phyloP scores from a whole-genome alignment of 2,329 filamentous ascomycete genomes.

The Neurospora crassa region DNA sequence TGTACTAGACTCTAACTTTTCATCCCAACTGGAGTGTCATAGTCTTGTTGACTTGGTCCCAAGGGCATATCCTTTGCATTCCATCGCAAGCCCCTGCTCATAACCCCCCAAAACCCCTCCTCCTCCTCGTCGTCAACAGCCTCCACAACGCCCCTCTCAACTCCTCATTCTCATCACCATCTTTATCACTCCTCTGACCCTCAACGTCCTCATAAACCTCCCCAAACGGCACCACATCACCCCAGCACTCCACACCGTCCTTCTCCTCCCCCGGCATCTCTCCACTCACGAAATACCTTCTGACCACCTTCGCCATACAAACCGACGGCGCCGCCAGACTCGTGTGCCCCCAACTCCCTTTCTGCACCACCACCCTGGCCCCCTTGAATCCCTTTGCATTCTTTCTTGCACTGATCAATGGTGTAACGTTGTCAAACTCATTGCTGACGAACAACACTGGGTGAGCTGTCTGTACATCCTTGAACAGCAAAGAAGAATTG shows the following conservation, averaged over 20 bases:
- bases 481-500: conserved; percentile 5
- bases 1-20: not conserved
- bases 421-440: conserved; percentile 36
- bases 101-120: not conserved
- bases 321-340: conserved; percentile 33
- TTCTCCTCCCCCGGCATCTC: conserved; percentile 28
- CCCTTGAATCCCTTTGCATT: conserved; percentile 34
- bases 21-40: not conserved
- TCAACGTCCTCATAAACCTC: conserved; percentile 4
- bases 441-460: conserved; percentile 36
- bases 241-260: conserved; percentile 32
- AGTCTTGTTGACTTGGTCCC: not conserved
- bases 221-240: conserved; percentile 34
- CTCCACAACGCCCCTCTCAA: conserved; percentile 5
- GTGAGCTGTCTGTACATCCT: conserved; percentile 21
- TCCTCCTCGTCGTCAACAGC: not conserved
- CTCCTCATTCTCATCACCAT: conserved; percentile 1
- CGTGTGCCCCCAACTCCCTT: conserved; percentile 43
- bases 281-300: conserved; percentile 28
- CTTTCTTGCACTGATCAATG: conserved; percentile 31
- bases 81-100: not conserved
- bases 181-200: not conserved
- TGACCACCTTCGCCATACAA: conserved; percentile 33
- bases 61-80: no score
- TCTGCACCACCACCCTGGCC: conserved; percentile 36